Percentiles rank a stretch among this genome's conserved stretches.
These are phyloP conservation scores for Leersia perrieri DNA, from an alignment of 176 grass and related monocot genomes.

Conservation along the genomic window DNA sequence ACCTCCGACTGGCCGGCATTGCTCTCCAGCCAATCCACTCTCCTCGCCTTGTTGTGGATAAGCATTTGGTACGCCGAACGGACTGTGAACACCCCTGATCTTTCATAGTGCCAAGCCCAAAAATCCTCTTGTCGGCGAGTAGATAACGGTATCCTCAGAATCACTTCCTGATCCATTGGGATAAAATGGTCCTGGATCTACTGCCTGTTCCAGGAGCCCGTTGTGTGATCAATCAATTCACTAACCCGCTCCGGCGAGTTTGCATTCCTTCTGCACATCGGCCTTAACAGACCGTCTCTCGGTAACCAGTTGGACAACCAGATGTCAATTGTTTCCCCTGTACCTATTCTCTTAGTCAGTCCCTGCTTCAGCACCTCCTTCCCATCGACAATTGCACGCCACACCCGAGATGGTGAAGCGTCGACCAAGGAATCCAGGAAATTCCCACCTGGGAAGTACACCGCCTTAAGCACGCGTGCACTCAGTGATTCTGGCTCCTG, in stretches of 20 bases:
- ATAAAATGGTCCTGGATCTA: neutral
- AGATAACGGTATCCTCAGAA: neutral
- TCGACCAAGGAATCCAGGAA: neutral
- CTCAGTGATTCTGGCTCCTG: neutral
- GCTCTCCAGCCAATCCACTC: too few species aligned
- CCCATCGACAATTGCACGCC: neutral
- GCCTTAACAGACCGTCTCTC: neutral
- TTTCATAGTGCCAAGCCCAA: neutral
- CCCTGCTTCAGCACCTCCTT: neutral
- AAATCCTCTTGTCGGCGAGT: accelerated
- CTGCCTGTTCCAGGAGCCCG: accelerated
- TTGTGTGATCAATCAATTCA: neutral
- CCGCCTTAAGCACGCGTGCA: neutral
- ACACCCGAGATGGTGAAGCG: neutral
- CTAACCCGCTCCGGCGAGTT: accelerated
- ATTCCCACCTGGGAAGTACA: accelerated
- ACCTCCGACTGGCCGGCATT: too few species aligned
- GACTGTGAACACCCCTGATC: neutral
- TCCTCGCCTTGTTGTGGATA: too few species aligned
- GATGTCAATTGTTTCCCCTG: accelerated
- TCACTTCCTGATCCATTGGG: neutral
- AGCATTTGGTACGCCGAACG: neutral
- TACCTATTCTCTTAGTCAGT: neutral
- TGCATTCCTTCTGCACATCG: neutral
- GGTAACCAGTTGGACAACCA: neutral